These are phyloP conservation scores for Trichosporon sp. DNA, from an alignment of 1,284 basidiomycete genomes.

Conservation along the genomic window DNA sequence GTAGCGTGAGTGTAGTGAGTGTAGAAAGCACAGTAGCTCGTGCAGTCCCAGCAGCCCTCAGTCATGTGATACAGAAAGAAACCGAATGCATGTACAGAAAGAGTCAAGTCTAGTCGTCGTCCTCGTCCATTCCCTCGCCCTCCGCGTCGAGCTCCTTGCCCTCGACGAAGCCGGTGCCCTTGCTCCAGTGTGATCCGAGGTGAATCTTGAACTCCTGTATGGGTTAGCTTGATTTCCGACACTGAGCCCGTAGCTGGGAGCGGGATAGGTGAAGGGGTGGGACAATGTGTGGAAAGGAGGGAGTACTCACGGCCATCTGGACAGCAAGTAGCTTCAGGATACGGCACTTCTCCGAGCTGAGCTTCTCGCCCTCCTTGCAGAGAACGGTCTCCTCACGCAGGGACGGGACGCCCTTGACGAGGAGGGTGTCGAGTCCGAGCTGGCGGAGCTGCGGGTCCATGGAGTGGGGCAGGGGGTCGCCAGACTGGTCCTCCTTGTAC, in stretches of 20 bases:
- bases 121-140: conserved; percentile 46
- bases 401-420: conserved; percentile 86
- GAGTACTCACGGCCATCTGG: conserved; percentile 67
- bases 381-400: conserved; percentile 78
- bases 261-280: too few relatives aligned
- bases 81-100: conserved; percentile 35
- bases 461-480: conserved; percentile 84
- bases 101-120: conserved; percentile 38
- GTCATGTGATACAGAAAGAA: conserved; percentile 12
- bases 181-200: conserved; percentile 74
- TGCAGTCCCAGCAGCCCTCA: too few relatives aligned
- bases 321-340: conserved; percentile 83
- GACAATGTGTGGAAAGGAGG: too few relatives aligned
- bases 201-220: conserved; percentile 66
- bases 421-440: conserved; percentile 81
- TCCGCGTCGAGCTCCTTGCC: conserved; percentile 62
- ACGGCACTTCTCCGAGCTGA: conserved; percentile 83
- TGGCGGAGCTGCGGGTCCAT: conserved; percentile 94
- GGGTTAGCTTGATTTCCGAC: background rate
- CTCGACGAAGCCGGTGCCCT: conserved; percentile 64
- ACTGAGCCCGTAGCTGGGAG: too few relatives aligned
- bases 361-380: conserved; percentile 77
- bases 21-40: too few relatives aligned
- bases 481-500: conserved; percentile 67
- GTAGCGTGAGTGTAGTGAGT: too few relatives aligned